A percentile compares a stretch with the other conserved stretches of the same genome.
These are phyloP conservation scores for Blastocystis sp. DNA, from an alignment of 352 stramenopile genomes.

Conservation along the genomic window DNA sequence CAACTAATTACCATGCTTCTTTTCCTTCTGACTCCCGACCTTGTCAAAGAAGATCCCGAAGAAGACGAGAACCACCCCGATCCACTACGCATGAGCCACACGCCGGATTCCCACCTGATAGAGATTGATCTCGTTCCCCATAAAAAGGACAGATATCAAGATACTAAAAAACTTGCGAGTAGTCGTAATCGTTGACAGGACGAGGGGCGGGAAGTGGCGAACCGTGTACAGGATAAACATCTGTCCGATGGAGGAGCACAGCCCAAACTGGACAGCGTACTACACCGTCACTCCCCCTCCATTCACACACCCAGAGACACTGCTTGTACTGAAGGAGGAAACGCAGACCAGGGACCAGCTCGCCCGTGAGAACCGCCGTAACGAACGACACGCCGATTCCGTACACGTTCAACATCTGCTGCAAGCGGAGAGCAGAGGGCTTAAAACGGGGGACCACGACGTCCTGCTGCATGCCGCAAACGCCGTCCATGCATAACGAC, in stretches of 20 bases:
- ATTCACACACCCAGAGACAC: constrained; percentile 42
- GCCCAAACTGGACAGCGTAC: constrained; percentile 84
- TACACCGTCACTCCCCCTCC: background rate
- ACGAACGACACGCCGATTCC: constrained; percentile 79
- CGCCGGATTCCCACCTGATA: constrained; percentile 22
- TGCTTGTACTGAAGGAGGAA: constrained; percentile 19
- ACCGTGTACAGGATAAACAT: constrained; percentile 99
- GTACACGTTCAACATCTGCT: constrained; percentile 79
- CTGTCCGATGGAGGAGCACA: constrained; percentile 93
- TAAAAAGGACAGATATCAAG: constrained; percentile 95
- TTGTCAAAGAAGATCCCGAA: constrained; percentile 78
- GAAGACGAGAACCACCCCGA: constrained; percentile 87
- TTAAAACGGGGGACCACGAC: constrained; percentile 84
- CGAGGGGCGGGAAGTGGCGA: constrained; percentile 92
- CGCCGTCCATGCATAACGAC: constrained; percentile 90
- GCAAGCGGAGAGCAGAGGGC: constrained; percentile 81
- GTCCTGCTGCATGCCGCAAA: constrained; percentile 78
- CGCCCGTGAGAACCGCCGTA: background rate
- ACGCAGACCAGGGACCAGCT: constrained; percentile 79
- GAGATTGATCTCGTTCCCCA: constrained; percentile 87
- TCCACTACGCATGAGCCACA: constrained; percentile 78
- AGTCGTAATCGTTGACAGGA: constrained; percentile 95
- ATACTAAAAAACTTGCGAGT: constrained; percentile 99
- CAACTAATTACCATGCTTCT: constrained; percentile 49
- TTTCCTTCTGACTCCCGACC: constrained; percentile 4